phyloP scores from a whole-genome alignment of 1,284 basidiomycete species.

The Cryptococcus amylolentus region DNA sequence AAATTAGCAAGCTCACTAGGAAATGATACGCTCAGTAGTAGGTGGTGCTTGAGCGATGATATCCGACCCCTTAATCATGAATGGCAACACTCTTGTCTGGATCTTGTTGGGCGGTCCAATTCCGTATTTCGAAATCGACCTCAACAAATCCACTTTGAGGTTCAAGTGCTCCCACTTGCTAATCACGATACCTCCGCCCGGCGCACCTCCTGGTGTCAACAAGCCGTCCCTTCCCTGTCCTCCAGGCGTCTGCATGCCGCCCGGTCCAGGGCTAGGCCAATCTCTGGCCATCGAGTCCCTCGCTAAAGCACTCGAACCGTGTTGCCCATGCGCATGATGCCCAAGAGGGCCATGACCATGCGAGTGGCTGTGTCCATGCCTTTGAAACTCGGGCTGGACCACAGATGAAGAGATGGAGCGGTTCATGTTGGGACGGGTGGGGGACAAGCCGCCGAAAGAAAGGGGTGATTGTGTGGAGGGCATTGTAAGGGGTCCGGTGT shows the following conservation, averaged over 20 bases:
- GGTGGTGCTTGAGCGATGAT: slow-evolving; percentile 98
- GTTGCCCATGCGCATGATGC: background rate
- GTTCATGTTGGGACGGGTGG: slow-evolving; percentile 20
- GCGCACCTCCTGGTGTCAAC: slow-evolving; percentile 44
- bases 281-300: background rate
- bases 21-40: slow-evolving; percentile 95
- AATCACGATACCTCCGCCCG: slow-evolving; percentile 73
- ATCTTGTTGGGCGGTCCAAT: slow-evolving; percentile 98
- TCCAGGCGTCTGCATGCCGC: background rate
- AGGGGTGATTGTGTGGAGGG: slow-evolving; percentile 4
- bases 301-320: background rate
- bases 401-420: slow-evolving; percentile 22
- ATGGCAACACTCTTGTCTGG: slow-evolving; percentile 92
- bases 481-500: slow-evolving; percentile 14
- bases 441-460: background rate
- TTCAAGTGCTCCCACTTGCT: slow-evolving; percentile 95
- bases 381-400: background rate
- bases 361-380: background rate
- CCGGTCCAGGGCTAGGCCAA: slow-evolving; percentile 9
- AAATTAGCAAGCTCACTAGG: slow-evolving; percentile 57
- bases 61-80: slow-evolving; percentile 83
- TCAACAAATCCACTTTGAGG: slow-evolving; percentile 78
- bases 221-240: slow-evolving; percentile 2
- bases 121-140: slow-evolving; percentile 88
- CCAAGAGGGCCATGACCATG: background rate